Evolutionary conservation across 441 rosid genomes (phyloP).

Genomic region (Populus hybrid): DNA sequence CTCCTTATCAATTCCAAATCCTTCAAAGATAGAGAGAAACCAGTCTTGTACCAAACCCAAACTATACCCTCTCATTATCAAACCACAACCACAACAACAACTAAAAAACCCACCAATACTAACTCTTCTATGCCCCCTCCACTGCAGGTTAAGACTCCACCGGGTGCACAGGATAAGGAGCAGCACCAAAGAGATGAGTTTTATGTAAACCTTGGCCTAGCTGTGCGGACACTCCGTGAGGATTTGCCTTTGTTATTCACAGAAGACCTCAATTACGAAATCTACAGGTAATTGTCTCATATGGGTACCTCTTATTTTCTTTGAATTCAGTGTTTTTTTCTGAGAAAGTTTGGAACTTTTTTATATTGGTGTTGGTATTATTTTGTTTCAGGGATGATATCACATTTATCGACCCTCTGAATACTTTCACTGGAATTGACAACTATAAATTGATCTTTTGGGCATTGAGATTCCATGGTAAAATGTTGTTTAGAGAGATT

Average conservation of each 20-base stretch:
- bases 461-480: slow-evolving; percentile 89
- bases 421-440: slow-evolving; percentile 72
- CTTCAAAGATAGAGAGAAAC: slow-evolving; percentile 32
- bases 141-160: slow-evolving; percentile 36
- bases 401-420: slow-evolving; percentile 77
- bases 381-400: slow-evolving; percentile 66
- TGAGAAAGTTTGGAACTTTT: slow-evolving; percentile 1
- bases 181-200: slow-evolving; percentile 58
- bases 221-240: slow-evolving; percentile 88
- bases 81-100: slow-evolving; percentile 10
- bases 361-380: not conserved
- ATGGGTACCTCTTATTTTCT: slow-evolving; percentile 20
- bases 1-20: slow-evolving; percentile 48
- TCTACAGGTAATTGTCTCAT: slow-evolving; percentile 63
- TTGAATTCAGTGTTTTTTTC: not conserved
- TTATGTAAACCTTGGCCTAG: slow-evolving; percentile 78
- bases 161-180: slow-evolving; percentile 34
- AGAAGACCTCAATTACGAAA: slow-evolving; percentile 78
- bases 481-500: slow-evolving; percentile 75
- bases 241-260: slow-evolving; percentile 72
- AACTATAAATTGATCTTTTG: slow-evolving; percentile 84
- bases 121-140: slow-evolving; percentile 37
- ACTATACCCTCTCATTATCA: slow-evolving; percentile 15
- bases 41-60: slow-evolving; percentile 18
- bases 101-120: slow-evolving; percentile 23